These are phyloP conservation scores for Colletotrichum siamense DNA, from an alignment of 2,329 filamentous ascomycete species.

Conservation along the genomic window DNA sequence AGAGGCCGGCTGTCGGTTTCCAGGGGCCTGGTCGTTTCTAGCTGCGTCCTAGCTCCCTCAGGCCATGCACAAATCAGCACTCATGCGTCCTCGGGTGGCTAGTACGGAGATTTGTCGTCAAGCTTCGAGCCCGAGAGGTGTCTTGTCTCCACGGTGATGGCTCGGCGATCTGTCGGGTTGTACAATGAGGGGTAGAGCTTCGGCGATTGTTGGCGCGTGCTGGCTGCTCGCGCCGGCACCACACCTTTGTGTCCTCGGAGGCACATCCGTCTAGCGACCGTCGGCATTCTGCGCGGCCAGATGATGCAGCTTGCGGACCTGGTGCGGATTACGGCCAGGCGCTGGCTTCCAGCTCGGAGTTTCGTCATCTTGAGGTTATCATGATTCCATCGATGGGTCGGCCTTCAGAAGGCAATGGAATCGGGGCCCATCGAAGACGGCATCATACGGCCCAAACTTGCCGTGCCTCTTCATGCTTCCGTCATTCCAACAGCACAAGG, in stretches of 20 bases:
- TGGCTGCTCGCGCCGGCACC: not conserved
- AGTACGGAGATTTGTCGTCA: conserved; percentile 21
- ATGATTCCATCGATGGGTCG: not conserved
- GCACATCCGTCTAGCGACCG: not conserved
- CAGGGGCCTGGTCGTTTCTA: not conserved
- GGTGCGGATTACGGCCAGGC: not conserved
- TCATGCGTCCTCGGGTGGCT: not conserved
- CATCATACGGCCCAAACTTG: not conserved
- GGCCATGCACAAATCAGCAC: not conserved
- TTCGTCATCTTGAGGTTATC: not conserved
- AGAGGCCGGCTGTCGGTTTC: not conserved
- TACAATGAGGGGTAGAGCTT: conserved; percentile 4
- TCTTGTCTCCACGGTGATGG: conserved; percentile 6
- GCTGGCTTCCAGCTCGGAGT: not conserved
- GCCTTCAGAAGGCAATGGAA: not conserved
- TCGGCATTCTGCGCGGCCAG: not conserved
- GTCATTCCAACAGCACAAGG: conserved; percentile 1
- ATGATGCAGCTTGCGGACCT: not conserved
- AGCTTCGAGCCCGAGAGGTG: not conserved
- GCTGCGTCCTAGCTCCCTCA: not conserved
- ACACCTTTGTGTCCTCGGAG: not conserved
- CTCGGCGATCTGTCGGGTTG: conserved; percentile 20
- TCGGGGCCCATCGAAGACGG: not conserved
- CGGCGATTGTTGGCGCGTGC: not conserved
- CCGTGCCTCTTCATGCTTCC: not conserved